Percentiles rank a stretch among this genome's conserved stretches.
These are phyloP conservation scores for Pestalotiopsis sp. DNA, from an alignment of 2,329 filamentous ascomycete genomes.

Conservation along the genomic window DNA sequence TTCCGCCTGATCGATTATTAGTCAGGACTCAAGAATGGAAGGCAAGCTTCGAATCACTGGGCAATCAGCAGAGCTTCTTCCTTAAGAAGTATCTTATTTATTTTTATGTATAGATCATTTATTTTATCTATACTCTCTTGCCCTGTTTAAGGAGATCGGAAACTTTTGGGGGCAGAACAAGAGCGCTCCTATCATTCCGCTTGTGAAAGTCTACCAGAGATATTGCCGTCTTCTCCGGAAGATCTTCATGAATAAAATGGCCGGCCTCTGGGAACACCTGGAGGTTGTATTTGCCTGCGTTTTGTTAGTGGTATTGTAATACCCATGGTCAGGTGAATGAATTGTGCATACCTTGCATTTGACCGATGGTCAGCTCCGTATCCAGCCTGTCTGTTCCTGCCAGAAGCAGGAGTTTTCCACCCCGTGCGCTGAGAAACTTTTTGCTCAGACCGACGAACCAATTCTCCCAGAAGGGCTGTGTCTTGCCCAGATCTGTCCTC, in stretches of 20 bases:
- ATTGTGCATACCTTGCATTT: constrained; percentile 32
- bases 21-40: neutral
- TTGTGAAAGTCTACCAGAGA: constrained; percentile 88
- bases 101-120: neutral
- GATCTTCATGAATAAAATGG: constrained; percentile 95
- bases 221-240: constrained; percentile 85
- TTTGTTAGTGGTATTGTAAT: neutral
- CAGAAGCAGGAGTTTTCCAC: constrained; percentile 41
- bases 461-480: constrained; percentile 89
- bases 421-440: constrained; percentile 81
- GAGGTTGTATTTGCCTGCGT: constrained; percentile 83
- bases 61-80: neutral
- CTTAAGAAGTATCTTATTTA: neutral
- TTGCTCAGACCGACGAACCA: constrained; percentile 89
- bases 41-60: neutral
- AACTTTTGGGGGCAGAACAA: constrained; percentile 92
- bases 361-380: constrained; percentile 36
- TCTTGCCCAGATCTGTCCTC: constrained; percentile 81
- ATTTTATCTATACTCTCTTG: constrained; percentile 48
- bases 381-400: constrained; percentile 34
- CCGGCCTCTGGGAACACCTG: constrained; percentile 94
- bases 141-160: constrained; percentile 69
- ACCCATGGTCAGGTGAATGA: constrained; percentile 12
- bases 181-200: constrained; percentile 80
- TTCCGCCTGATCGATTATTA: too few species aligned